Conservation (phyloP, 2,329 filamentous ascomycete species). For the Trichophyton rubrum region DNA sequence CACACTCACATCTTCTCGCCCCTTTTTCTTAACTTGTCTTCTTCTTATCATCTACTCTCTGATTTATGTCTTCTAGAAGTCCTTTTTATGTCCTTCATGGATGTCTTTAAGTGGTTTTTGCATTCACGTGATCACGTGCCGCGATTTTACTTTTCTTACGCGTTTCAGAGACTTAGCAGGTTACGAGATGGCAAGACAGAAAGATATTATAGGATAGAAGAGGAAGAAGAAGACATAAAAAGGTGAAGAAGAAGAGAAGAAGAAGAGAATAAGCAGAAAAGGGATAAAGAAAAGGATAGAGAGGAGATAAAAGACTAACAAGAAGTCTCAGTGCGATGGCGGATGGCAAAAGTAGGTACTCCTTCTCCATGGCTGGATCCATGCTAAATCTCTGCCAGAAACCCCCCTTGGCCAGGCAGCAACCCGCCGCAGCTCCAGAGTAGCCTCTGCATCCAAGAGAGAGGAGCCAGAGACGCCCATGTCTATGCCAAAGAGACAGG, state of each 20-base stretch:
- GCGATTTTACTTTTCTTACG: constrained; percentile 11
- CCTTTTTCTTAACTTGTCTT: not conserved
- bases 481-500: not conserved
- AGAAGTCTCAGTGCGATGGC: not conserved
- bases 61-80: not conserved
- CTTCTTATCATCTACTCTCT: not conserved
- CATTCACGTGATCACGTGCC: constrained; percentile 14
- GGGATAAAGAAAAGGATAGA: not conserved
- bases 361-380: not conserved
- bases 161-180: constrained; percentile 8
- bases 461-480: not conserved
- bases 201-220: not conserved
- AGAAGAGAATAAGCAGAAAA: not conserved
- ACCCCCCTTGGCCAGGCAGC: not conserved
- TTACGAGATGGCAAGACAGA: not conserved
- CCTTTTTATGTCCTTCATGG: not conserved
- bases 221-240: not conserved
- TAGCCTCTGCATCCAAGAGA: not conserved
- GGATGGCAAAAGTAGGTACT: constrained; percentile 1
- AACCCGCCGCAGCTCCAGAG: not conserved
- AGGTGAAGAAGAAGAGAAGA: not conserved
- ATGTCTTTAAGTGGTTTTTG: constrained; percentile 7
- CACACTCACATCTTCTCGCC: constrained; percentile 6
- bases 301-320: not conserved
- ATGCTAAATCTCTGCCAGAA: not conserved